Base-by-base conservation (phyloP, 768 basidiomycete species). In the Russula abietina region DNA sequence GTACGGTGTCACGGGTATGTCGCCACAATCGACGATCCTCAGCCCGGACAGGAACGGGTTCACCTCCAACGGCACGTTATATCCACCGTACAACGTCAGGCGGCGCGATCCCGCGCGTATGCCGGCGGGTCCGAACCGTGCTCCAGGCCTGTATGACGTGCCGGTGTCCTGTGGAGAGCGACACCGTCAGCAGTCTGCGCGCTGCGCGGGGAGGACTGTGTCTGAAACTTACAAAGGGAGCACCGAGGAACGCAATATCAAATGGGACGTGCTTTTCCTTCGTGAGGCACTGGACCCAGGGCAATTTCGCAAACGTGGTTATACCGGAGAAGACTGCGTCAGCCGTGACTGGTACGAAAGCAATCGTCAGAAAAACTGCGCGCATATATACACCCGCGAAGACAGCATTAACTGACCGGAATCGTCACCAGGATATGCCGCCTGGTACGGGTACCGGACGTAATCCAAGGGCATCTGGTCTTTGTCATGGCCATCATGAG, bases 271-370 rank as follows among this genome's bases (percentile, higher is more conserved):
- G 70, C 51, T 72, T 79, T 59, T 87, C 83, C 65, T 80, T 80
- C 48, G 83, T 84, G 55, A 93, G 82, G 71, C 92, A 93, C 66
- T 86, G 82, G 1, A 85, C 80, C 83, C 88, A 92, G 30, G 90
- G 90, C n/a, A 95, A 79, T 72, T 82, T 92, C 19, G 93, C 92
- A 71, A 93, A 95, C 2, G 90, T 91, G 2, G 85, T 83, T 38
- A 92, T 87, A 10, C 92, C 92, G 51, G 88, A 85, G 74, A 93
- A 94, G 39, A 88, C 75, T 19, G 90, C 83, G 70, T 93, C 86
- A 3, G 86, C 86, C 46, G 87, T 89, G 33, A 88, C 87, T 88
- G 54, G 14, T 53, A 39, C 5, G 22, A 33, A 24, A 51, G 11
- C 22, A 54, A 45, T 12, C 49, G n/a, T 28, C 53, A 32, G n/a